Evolutionary conservation across 768 basidiomycete species (phyloP), one percentile per base, ranked within the genome.

Genomic region (Tylopilus sp.): DNA sequence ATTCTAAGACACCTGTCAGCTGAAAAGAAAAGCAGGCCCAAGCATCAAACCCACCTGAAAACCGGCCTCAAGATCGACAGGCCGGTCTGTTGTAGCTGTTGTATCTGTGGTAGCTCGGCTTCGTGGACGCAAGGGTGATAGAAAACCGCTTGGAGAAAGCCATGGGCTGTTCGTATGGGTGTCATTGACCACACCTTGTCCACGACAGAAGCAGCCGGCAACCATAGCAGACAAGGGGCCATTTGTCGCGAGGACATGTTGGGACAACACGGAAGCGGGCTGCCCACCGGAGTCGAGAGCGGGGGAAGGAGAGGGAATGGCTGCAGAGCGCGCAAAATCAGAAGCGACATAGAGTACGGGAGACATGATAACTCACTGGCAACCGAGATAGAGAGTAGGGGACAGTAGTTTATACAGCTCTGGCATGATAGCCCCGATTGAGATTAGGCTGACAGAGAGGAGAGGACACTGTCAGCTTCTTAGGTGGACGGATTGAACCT

Each of bases 171-270:
- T 46, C 28, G 30, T 35, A 38, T 18, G n/a, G 11, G 31, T 3
- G 26, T 12, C 5, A 9, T 35, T 50, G 12, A 8, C 25, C 6
- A 22, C 13, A 2, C 48, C 43, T 43, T 50, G 52, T n/a, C 53
- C 40, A 12, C 28, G 63, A 10, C 33, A 44, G 23, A 65, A 53
- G 39, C 63, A 65, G 0, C 53, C 47, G 10, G 48, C 53, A 7
- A 50, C 41, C 22, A 43, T 11, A 5, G 18, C 50, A 47, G 62
- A 51, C 38, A 62, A 11, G 25, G 51, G 10, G 9, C 63, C 55
- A 3, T 59, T 52, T 13, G 60, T 59, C 9, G 46, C 20, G 8
- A 55, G 40, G 13, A 54, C 22, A 25, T 50, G 40, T 3, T 38
- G 50, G 2, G 54, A n/a, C n/a, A n/a, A n/a, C n/a, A n/a, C n/a